Base-by-base conservation (phyloP, 1,284 basidiomycete species). In the Thelephora terrestris region DNA sequence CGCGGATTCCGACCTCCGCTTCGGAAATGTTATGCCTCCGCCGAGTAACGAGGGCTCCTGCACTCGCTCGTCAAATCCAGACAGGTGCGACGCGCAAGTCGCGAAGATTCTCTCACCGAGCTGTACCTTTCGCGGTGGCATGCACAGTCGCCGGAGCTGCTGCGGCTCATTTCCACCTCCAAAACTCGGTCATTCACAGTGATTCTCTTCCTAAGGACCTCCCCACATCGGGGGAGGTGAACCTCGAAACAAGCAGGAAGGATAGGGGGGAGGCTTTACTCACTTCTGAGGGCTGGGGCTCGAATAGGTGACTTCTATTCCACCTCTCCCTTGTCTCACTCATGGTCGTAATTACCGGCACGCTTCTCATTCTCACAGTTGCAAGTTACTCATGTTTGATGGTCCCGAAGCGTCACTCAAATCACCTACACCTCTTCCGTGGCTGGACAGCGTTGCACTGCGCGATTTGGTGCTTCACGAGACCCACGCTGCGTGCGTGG, bases 401-500 rank as follows among this genome's bases (percentile, higher is more conserved):
- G 39, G 25, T 42, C 21, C 39, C 17, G 18, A 23, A 14, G 72
- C 73, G 16, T 55, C 62, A 18, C 61, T 81, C 32, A 73, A 74
- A 38, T 66, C 63, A 4, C 81, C 81, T 2, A 64, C 70, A 0
- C 62, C 71, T 45, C 74, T 69, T 1, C 61, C 64, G 27, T 85
- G 80, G 76, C 63, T 86, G 32, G 68, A 77, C 46, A 74, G 71
- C 59, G 70, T 80, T 45, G 83, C 90, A 1, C 68, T 93, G 23
- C 75, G 88, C 17, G 89, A 94, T 63, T 61, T 94, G 25, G 79
- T 75, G 5, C 65, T 94, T 17, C 81, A 88, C 39, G 76, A 81
- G 55, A 73, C 70, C 40, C 85, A 91, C 55, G 90, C 80, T 1
- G 89, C 85, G 3, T 89, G 84, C 52, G 78, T 92, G n/a, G 90